Conservation (phyloP, 495 filamentous ascomycete species). For the Podospora comata region DNA sequence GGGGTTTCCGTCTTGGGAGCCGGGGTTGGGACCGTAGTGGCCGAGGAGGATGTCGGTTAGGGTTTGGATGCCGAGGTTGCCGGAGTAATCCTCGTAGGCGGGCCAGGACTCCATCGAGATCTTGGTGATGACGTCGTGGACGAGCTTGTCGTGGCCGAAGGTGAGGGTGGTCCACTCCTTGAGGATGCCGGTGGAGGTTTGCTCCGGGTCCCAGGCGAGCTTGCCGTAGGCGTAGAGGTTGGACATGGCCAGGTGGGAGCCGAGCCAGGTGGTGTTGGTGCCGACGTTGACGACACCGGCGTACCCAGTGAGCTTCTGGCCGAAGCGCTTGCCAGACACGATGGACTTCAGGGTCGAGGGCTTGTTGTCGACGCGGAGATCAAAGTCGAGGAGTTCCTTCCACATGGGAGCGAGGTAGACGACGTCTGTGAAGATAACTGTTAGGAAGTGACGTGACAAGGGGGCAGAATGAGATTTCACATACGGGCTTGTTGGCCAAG, state of each 20-base stretch:
- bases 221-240: conserved; percentile 70
- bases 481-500: conserved; percentile 62
- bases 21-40: conserved; percentile 67
- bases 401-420: conserved; percentile 66
- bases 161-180: conserved; percentile 66
- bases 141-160: conserved; percentile 51
- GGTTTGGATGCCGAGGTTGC: conserved; percentile 69
- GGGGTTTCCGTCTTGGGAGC: conserved; percentile 62
- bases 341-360: conserved; percentile 56
- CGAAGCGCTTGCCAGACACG: conserved; percentile 57
- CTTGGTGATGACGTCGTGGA: conserved; percentile 56
- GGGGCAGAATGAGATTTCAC: too few species aligned
- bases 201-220: conserved; percentile 59
- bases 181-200: conserved; percentile 48
- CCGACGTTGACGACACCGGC: conserved; percentile 70
- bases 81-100: conserved; percentile 67
- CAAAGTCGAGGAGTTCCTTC: conserved; percentile 65
- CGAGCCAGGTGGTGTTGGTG: conserved; percentile 64
- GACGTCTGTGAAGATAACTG: conserved; percentile 35
- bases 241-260: conserved; percentile 65
- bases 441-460: too few species aligned
- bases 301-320: conserved; percentile 56
- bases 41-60: conserved; percentile 64
- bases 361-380: conserved; percentile 56
- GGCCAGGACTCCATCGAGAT: conserved; percentile 70